A percentile compares a stretch with the other conserved stretches of the same genome.
Conservation (phyloP, 73 alveolate genomes). For the Paramecium caudatum region DNA sequence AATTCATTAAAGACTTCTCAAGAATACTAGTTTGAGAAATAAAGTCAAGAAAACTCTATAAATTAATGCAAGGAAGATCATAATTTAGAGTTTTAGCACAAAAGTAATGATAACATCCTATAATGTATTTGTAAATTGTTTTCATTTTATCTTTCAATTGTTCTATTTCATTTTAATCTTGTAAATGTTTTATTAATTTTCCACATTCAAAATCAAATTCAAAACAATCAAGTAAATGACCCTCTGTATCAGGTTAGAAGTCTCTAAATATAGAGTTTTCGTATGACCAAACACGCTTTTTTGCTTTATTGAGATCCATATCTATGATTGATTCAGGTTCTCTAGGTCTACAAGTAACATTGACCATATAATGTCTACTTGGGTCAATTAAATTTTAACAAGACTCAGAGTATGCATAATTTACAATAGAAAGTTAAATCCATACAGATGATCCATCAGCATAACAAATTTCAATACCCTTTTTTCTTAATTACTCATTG, state of each 20-base stretch:
- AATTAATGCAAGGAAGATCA: constrained; percentile 42
- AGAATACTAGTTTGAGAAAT: constrained; percentile 6
- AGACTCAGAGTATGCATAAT: not conserved
- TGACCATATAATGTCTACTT: constrained; percentile 30
- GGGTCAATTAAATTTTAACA: not conserved
- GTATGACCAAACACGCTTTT: constrained; percentile 50
- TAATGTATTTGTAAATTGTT: constrained; percentile 10
- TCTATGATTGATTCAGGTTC: constrained; percentile 44
- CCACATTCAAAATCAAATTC: constrained; percentile 71
- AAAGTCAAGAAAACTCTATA: constrained; percentile 33
- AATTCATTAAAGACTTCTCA: constrained; percentile 36
- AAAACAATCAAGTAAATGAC: constrained; percentile 62
- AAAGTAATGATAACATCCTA: constrained; percentile 31
- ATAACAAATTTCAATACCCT: constrained; percentile 15
- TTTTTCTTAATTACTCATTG: constrained; percentile 7
- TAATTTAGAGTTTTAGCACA: constrained; percentile 58
- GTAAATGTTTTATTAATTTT: constrained; percentile 28
- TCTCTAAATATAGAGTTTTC: constrained; percentile 63
- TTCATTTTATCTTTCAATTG: constrained; percentile 36
- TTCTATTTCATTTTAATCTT: constrained; percentile 5
- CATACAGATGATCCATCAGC: constrained; percentile 42
- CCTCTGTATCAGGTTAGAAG: constrained; percentile 64
- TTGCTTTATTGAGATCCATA: constrained; percentile 40
- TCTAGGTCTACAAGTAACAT: constrained; percentile 55
- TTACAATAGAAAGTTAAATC: not conserved